Conservation (phyloP, 164 flowering plant genomes). For the Chimonanthus salicifolius region DNA sequence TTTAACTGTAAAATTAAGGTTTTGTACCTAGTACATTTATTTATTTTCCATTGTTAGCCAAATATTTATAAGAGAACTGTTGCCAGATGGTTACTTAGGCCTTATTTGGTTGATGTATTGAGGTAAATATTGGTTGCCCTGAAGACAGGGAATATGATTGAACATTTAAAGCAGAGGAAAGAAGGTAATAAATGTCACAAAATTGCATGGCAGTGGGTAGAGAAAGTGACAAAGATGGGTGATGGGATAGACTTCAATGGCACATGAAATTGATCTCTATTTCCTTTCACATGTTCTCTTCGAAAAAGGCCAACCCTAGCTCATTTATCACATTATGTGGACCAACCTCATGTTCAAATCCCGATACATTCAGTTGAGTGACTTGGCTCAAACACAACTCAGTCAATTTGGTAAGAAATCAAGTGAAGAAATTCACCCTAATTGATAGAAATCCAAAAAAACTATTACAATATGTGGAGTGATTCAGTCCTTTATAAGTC, state of each 20-base stretch:
- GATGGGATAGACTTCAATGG: neutral
- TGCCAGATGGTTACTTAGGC: neutral
- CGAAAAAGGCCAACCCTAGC: neutral
- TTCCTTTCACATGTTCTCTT: neutral
- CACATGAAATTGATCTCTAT: neutral
- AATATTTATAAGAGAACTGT: neutral
- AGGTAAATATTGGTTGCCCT: neutral
- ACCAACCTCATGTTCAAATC: neutral
- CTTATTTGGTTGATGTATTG: neutral
- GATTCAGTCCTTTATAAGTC: too few species aligned
- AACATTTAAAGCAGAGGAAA: constrained; percentile 5
- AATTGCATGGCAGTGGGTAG: constrained; percentile 8
- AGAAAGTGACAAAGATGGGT: neutral
- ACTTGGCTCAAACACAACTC: too few species aligned
- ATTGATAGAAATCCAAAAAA: too few species aligned
- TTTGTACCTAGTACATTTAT: neutral
- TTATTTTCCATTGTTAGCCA: neutral
- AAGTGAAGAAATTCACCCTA: too few species aligned
- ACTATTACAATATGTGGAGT: too few species aligned
- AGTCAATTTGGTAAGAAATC: too few species aligned
- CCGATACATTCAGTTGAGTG: neutral
- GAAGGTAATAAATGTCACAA: constrained; percentile 3
- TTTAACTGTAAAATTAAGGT: neutral
- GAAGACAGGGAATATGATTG: constrained; percentile 10
- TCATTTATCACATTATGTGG: neutral